Evolutionary conservation across 768 basidiomycete species (phyloP), one percentile per base, ranked within the genome.

Genomic region (Thelephora ganbajun): DNA sequence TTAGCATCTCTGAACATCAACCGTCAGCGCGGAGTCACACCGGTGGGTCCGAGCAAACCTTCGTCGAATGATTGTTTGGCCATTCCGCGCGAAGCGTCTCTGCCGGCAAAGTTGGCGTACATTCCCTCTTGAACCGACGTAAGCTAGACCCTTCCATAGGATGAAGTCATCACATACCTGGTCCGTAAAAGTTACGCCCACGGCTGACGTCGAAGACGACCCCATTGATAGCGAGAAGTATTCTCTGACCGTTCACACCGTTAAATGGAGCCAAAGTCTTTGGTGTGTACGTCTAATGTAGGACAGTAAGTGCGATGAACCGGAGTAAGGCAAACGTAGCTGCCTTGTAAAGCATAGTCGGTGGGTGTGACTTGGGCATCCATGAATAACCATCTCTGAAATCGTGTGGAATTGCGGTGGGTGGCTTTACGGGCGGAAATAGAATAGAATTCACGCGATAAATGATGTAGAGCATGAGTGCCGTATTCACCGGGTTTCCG

Each of bases 91-190:
- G 89, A 93, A 1, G 94, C 94, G 65, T 99, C 94, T 44, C 93
- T 67, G 5, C 94, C 96, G 2, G 96, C 93, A 69, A 99, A 98
- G 64, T 93, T 94, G 26, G 90, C 92, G 59, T 97, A 97, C 76
- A 92, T 89, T 0, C 93, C 94, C 56, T 81, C 94, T 96, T 30
- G 45, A 1, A 22, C 14, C 35, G 19, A 26, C 46, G 44, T 20
- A 4, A 34, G 44, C 18, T 43, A 44, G 18, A 16, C 20, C 20
- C 14, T 5, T 35, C 48, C 18, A 26, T 33, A 23, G 39, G 33
- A 36, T n/a, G n/a, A 6, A 34, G 11, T n/a, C 6, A 41, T 16
- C 43, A 64, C 83, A 59, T 50, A 94, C 94, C 80, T 18, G 94
- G 94, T 1, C 94, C 94, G 62, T 98, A 98, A 67, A 99, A 99